These are phyloP conservation scores for Penicillium atrosanguineum DNA, from an alignment of 495 filamentous ascomycete species.

Conservation along the genomic window DNA sequence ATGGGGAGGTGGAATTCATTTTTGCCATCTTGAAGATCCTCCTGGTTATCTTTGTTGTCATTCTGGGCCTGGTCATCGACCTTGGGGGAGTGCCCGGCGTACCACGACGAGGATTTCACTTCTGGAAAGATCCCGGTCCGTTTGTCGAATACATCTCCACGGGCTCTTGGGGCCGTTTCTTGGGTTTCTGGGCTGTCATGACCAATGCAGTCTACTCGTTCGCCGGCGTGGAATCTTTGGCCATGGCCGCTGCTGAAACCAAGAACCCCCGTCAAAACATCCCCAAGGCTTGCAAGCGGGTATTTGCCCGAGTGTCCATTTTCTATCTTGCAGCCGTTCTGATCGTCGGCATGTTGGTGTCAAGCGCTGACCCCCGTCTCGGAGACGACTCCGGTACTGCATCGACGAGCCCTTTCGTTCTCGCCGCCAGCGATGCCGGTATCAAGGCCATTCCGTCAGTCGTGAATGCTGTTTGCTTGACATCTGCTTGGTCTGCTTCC, in stretches of 20 bases:
- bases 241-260: constrained; percentile 52
- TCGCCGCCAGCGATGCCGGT: constrained; percentile 41
- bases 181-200: constrained; percentile 60
- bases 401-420: constrained; percentile 53
- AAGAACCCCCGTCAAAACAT: constrained; percentile 42
- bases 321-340: constrained; percentile 46
- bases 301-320: constrained; percentile 42
- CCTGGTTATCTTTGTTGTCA: constrained; percentile 49
- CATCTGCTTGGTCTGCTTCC: constrained; percentile 49
- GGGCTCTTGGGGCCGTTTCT: constrained; percentile 43
- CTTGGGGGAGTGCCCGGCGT: constrained; percentile 37
- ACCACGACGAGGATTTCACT: constrained; percentile 40
- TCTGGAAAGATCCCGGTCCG: constrained; percentile 52
- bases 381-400: constrained; percentile 34
- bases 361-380: constrained; percentile 50
- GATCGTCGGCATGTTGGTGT: constrained; percentile 48
- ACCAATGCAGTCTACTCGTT: constrained; percentile 59
- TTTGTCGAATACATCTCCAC: constrained; percentile 47
- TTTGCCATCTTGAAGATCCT: constrained; percentile 47
- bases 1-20: constrained; percentile 42
- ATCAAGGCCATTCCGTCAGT: constrained; percentile 49
- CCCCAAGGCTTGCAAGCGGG: constrained; percentile 44
- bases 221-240: constrained; percentile 52
- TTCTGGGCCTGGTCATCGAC: constrained; percentile 48
- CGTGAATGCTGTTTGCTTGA: constrained; percentile 50